phyloP scores from a whole-genome alignment of 495 filamentous ascomycete species.

The Neurospora terricola region DNA sequence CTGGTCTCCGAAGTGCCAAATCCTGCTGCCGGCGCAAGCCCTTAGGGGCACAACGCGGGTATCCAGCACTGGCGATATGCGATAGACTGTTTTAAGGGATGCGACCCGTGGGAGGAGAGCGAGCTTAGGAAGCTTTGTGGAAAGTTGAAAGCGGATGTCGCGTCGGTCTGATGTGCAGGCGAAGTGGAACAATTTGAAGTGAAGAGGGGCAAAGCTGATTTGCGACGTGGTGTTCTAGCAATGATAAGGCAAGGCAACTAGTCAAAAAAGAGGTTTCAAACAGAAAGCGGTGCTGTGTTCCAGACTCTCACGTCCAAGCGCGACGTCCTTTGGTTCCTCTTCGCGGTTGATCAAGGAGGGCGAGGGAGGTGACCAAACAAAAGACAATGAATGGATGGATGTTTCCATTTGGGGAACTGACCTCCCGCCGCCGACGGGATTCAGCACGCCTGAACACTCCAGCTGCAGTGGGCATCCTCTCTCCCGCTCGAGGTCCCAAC shows the following conservation, averaged over 20 bases:
- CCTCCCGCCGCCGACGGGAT: neutral
- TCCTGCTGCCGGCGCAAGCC: neutral
- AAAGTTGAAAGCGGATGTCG: neutral
- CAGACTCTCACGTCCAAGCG: neutral
- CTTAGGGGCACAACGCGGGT: neutral
- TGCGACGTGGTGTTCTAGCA: neutral
- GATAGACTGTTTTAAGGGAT: neutral
- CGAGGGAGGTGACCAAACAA: neutral
- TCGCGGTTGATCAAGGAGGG: neutral
- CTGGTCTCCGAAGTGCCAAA: neutral
- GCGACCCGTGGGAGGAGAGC: neutral
- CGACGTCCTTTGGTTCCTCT: neutral
- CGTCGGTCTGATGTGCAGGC: neutral
- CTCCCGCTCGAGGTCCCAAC: neutral
- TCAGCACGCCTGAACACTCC: neutral
- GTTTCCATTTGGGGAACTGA: neutral
- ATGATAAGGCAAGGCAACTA: neutral
- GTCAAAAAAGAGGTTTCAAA: neutral
- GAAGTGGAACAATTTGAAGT: neutral
- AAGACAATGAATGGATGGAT: neutral
- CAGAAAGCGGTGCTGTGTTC: neutral
- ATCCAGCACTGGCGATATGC: neutral
- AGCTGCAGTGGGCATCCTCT: neutral
- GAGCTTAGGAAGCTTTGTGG: neutral
- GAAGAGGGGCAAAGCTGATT: neutral